These are phyloP conservation scores for Aspergillus ochraceus DNA, from an alignment of 2,329 filamentous ascomycete species.

Conservation along the genomic window DNA sequence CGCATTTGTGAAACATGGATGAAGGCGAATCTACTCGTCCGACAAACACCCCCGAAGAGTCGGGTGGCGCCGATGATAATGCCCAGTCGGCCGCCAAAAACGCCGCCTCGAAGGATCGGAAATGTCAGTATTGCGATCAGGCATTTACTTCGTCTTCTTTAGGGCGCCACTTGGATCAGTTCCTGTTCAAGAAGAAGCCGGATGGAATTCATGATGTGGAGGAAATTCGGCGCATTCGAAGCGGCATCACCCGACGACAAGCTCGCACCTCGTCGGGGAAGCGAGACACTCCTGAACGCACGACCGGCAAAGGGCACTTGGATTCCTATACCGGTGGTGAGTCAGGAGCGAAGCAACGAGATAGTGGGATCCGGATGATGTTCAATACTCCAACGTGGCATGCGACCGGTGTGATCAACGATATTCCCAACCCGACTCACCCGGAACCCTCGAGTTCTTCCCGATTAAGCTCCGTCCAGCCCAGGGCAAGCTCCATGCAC, in stretches of 20 bases:
- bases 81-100: slow-evolving; percentile 34
- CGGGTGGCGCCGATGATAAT: slow-evolving; percentile 38
- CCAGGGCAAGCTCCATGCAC: slow-evolving; percentile 29
- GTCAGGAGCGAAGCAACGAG: slow-evolving; percentile 35
- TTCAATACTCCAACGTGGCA: slow-evolving; percentile 71
- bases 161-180: slow-evolving; percentile 89
- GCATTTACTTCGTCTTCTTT: slow-evolving; percentile 91
- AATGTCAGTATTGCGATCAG: slow-evolving; percentile 84
- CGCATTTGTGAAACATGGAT: slow-evolving; percentile 24
- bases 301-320: slow-evolving; percentile 44
- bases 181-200: slow-evolving; percentile 90
- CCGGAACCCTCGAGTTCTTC: slow-evolving; percentile 37
- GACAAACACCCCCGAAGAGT: slow-evolving; percentile 40
- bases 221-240: slow-evolving; percentile 79
- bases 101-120: slow-evolving; percentile 74
- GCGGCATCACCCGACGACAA: slow-evolving; percentile 82
- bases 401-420: slow-evolving; percentile 74
- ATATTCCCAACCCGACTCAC: slow-evolving; percentile 60
- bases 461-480: slow-evolving; percentile 33
- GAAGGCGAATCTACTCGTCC: slow-evolving; percentile 25
- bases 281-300: slow-evolving; percentile 63
- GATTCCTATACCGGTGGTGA: slow-evolving; percentile 36
- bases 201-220: slow-evolving; percentile 91
- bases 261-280: slow-evolving; percentile 65
- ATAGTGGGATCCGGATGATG: slow-evolving; percentile 45